Conservation (phyloP, 2,329 filamentous ascomycete genomes). For the Chaetomium sp. region DNA sequence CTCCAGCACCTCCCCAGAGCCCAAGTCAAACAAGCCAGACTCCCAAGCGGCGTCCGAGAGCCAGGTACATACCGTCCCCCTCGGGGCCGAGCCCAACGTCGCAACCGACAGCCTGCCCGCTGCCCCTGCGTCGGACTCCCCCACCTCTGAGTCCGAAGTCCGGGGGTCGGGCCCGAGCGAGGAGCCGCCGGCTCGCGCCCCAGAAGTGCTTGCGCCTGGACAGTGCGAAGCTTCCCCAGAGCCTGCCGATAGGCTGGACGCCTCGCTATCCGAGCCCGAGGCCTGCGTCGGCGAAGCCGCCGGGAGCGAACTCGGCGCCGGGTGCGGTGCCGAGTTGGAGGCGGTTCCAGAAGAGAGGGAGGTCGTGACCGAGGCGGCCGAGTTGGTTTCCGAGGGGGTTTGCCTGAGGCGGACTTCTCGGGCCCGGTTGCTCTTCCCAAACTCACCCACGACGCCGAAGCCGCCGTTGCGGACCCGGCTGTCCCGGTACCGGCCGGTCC, state of each 20-base stretch:
- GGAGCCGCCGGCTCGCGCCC: neutral
- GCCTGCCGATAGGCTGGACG: constrained; percentile 6
- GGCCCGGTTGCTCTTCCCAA: neutral
- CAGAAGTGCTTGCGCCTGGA: neutral
- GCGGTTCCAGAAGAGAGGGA: no score
- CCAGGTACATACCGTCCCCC: neutral
- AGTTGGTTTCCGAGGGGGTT: no score
- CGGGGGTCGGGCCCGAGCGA: constrained; percentile 21
- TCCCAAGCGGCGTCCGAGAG: neutral
- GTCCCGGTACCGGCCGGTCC: neutral
- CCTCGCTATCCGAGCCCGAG: neutral
- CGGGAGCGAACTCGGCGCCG: constrained; percentile 24
- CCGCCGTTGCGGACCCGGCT: neutral
- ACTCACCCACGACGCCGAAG: neutral
- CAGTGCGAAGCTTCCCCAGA: neutral
- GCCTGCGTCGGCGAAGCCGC: neutral
- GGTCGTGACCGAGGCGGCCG: neutral
- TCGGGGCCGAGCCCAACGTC: constrained; percentile 29
- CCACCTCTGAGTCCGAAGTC: constrained; percentile 24
- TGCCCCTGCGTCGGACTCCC: constrained; percentile 26
- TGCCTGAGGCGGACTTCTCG: neutral
- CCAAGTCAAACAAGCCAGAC: neutral
- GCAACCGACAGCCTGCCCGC: constrained; percentile 14
- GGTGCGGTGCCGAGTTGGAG: neutral
- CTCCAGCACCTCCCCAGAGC: neutral